Evolutionary conservation across 805 yeast species (phyloP), one percentile per base, ranked within the genome.

Genomic region (Kuraishia hungarica): DNA sequence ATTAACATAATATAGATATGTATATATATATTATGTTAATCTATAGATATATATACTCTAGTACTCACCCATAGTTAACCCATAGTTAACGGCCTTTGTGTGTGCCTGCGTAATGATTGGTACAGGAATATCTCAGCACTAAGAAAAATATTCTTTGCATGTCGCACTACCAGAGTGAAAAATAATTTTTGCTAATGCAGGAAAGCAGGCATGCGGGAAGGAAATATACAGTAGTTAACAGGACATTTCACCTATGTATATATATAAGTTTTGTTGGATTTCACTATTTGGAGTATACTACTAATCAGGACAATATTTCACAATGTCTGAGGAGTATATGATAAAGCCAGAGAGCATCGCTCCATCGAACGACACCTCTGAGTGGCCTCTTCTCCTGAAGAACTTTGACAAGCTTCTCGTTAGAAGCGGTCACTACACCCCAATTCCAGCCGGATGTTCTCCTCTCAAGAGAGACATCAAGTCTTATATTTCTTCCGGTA

Each of bases 361-460:
- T 57, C 87, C 96, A 48, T 75, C 92, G 46, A 83, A 84, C 62
- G 94, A 92, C 73, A 86, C 98, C 57, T 83, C 96, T 57, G 89
- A 87, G 63, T 94, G 98, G 98, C 99, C 99, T 35, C 80, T 94
- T 65, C 79, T 94, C 64, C 79, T 94, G 72, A 94, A 94, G 72
- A 86, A 93, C 78, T 94, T 86, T 73, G 98, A 94, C 78, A 87
- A 92, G 75, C 78, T 94, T 57, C 79, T 92, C 60, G 97, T 94
- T 55, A 87, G 99, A 79, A 86, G 96, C 58, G 96, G 97, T 51
- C 99, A 94, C 71, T 93, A 94, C 72, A 93, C 98, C 50, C 98
- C 98, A 62, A 92, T 92, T 64, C 97, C 98, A 65, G 79, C 93
- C 55, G 99, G 99, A 61, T 82, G 93, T 69, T 83, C 97, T 54